Conservation (phyloP, 1,284 basidiomycete species). For the Cystobasidium pallidum region DNA sequence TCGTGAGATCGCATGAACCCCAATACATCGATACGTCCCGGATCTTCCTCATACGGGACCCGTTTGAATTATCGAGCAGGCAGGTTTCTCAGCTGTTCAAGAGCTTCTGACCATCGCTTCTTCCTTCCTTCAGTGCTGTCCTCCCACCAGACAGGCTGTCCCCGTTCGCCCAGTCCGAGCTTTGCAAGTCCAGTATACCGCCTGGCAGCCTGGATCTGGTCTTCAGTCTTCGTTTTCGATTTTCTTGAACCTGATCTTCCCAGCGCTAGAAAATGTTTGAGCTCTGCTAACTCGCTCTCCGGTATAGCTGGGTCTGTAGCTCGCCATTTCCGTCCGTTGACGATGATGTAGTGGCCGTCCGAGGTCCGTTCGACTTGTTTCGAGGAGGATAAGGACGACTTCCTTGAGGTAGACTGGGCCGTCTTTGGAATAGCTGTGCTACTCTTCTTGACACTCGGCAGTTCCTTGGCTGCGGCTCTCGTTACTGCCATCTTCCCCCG, state of each 20-base stretch:
- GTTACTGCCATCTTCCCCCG: conserved; percentile 27
- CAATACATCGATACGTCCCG: too few relatives aligned
- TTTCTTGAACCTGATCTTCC: conserved; percentile 30
- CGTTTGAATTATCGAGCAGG: background rate
- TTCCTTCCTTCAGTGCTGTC: conserved; percentile 26
- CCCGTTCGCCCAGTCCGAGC: conserved; percentile 37
- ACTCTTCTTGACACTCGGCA: background rate
- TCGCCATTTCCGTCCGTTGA: conserved; percentile 43
- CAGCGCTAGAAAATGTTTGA: conserved; percentile 33
- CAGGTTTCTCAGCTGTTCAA: conserved; percentile 20
- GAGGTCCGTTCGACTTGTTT: conserved; percentile 28
- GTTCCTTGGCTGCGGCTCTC: conserved; percentile 16
- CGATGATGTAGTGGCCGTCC: conserved; percentile 42
- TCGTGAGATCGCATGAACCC: too few relatives aligned
- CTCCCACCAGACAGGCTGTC: conserved; percentile 40
- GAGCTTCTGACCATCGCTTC: conserved; percentile 24
- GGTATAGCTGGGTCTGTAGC: conserved; percentile 41
- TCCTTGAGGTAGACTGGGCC: background rate
- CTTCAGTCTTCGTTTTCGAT: conserved; percentile 17
- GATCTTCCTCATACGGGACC: too few relatives aligned
- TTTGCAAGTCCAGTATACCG: conserved; percentile 33
- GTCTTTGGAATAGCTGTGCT: conserved; percentile 3
- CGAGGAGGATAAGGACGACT: background rate
- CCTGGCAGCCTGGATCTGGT: conserved; percentile 26
- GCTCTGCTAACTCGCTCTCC: conserved; percentile 24